These are phyloP conservation scores for Petunia axillaris DNA, from an alignment of 257 asterid species.

Conservation along the genomic window DNA sequence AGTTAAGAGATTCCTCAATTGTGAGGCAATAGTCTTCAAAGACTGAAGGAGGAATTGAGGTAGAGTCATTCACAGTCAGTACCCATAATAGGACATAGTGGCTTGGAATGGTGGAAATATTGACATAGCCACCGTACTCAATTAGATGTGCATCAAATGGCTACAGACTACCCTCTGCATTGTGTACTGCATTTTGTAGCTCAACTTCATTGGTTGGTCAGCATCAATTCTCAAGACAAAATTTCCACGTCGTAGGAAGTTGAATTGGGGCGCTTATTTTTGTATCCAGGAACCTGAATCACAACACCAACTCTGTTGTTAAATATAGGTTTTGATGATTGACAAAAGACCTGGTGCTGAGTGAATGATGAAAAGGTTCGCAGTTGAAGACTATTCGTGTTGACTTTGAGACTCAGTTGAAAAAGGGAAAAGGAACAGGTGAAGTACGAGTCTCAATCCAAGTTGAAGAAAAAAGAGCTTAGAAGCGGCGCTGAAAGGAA, in stretches of 20 bases:
- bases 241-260: conserved; percentile 76
- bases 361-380: no score
- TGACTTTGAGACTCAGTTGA: no score
- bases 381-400: no score
- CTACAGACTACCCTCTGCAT: conserved; percentile 51
- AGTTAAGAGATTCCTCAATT: conserved; percentile 71
- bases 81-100: conserved; percentile 87
- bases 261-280: conserved; percentile 85
- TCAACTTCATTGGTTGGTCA: conserved; percentile 89
- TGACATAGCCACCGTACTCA: conserved; percentile 84
- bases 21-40: conserved; percentile 45
- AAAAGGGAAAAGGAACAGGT: no score
- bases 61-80: conserved; percentile 45
- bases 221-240: conserved; percentile 80
- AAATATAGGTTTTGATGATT: no score
- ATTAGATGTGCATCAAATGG: conserved; percentile 62
- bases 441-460: no score
- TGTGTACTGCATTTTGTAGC: conserved; percentile 73
- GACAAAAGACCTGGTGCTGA: no score
- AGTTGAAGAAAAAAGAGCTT: no score
- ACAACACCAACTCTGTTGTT: conserved; percentile 68
- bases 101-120: conserved; percentile 62
- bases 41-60: conserved; percentile 70
- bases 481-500: no score
- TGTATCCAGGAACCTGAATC: conserved; percentile 81